Base-by-base conservation (phyloP, 2,329 filamentous ascomycete species). In the Colletotrichum coccodes region DNA sequence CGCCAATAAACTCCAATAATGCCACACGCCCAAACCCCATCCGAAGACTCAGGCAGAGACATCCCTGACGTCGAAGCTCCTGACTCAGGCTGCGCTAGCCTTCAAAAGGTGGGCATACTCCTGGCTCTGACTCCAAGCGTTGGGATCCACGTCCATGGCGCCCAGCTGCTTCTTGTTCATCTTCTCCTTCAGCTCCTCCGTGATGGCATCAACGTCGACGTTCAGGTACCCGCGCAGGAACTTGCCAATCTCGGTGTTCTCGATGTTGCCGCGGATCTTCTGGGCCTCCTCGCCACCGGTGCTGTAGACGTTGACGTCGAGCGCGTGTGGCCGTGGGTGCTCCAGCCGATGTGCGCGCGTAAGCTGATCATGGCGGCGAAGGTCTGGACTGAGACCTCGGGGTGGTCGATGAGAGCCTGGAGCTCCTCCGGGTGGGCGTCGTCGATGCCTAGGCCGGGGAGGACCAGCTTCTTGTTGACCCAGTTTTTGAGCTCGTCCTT, bases 221-320 rank as follows among this genome's bases (percentile, higher is more conserved):
- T 88, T 88, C 0, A 99, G 87, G 76, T 96, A 99, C 9, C 90
- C 83, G 8, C 89, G 84, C 66, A 99, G 81, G 79, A 98, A 99
- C 50, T 87, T 84, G 38, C 96, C 96, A 1, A 99, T 87, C 30
- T 98, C 94, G 0, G 91, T 98, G 78, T 99, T 99, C 84, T 99
- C 96, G 62, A 97, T 91, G 78, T 98, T 98, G 8, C 95, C 95
- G 3, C 89, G 83, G 7, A 97, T 85, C 16, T 86, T 84, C 49
- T 88, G 86, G 0, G 91, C 88, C 42, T 88, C 85, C 0, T 88
- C 85, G 4, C 93, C 90, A 52, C 86, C 85, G 0, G 92, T 95
- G 60, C 93, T 92, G 82, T 98, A 99, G 73, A 99, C 94, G 79
- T 99, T 99, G 56, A 99, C 96, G 77, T 99, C 96, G 8, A 96